A percentile compares a stretch with the other conserved stretches of the same genome.
Evolutionary conservation across 1,284 basidiomycete genomes (phyloP).

Genomic region (Bondarzewia mesenterica): DNA sequence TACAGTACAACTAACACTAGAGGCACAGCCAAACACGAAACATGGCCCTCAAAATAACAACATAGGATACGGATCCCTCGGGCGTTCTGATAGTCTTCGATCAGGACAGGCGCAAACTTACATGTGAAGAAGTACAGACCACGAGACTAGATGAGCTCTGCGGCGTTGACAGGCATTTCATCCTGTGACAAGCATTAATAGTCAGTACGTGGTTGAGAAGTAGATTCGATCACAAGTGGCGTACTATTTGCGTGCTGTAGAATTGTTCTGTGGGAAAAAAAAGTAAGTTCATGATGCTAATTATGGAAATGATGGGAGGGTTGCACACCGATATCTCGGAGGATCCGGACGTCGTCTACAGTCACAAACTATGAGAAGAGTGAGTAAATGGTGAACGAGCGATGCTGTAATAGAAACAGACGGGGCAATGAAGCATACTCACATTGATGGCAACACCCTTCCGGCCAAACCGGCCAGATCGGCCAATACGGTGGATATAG

Average conservation of each 20-base stretch:
- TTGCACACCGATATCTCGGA: conserved; percentile 80
- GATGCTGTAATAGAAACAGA: not conserved
- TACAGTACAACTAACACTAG: conserved; percentile 1
- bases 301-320: conserved; percentile 10
- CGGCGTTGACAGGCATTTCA: conserved; percentile 91
- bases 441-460: conserved; percentile 93
- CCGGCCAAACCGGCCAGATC: conserved; percentile 90
- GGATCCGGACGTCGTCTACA: conserved; percentile 82
- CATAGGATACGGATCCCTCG: too few species aligned
- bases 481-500: conserved; percentile 97
- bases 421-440: conserved; percentile 18
- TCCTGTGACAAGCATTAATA: conserved; percentile 43
- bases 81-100: too few species aligned
- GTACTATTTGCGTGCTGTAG: conserved; percentile 85
- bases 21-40: not conserved
- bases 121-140: not conserved
- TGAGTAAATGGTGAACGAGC: conserved; percentile 7
- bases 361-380: conserved; percentile 70
- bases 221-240: conserved; percentile 58
- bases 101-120: not conserved
- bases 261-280: conserved; percentile 56
- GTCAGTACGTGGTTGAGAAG: conserved; percentile 2
- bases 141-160: conserved; percentile 68
- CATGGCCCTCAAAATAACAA: not conserved
- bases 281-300: conserved; percentile 10